Percentiles rank a stretch among this genome's conserved stretches.
Evolutionary conservation across 2,329 filamentous ascomycete genomes (phyloP).

Genomic region (Penicillium sp.): DNA sequence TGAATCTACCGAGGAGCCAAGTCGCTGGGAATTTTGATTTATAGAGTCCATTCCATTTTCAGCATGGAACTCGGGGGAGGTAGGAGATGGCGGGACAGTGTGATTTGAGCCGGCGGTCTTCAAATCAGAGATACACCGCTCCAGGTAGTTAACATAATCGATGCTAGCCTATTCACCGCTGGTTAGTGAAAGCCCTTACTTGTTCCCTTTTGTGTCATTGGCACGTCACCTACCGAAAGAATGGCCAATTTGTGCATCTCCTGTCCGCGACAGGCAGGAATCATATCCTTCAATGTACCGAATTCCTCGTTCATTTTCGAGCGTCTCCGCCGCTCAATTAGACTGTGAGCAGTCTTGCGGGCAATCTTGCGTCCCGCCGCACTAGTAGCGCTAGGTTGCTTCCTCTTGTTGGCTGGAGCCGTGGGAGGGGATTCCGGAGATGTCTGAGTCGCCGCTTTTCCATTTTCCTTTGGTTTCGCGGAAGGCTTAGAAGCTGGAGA

Average conservation of each 20-base stretch:
- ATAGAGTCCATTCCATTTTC: constrained; percentile 12
- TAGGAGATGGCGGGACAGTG: constrained; percentile 30
- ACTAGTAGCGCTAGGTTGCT: constrained; percentile 67
- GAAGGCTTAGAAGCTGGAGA: constrained; percentile 40
- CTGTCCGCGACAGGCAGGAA: constrained; percentile 83
- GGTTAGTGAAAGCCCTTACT: constrained; percentile 3
- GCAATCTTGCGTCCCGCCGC: constrained; percentile 91
- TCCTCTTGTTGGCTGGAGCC: constrained; percentile 60
- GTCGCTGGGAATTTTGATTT: constrained; percentile 7
- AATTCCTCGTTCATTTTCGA: constrained; percentile 99
- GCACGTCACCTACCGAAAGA: constrained; percentile 61
- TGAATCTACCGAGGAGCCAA: constrained; percentile 22
- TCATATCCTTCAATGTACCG: constrained; percentile 85
- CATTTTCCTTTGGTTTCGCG: constrained; percentile 26
- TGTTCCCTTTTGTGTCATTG: no score
- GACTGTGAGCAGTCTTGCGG: constrained; percentile 88
- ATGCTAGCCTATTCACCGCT: constrained; percentile 67
- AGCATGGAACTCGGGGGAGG: constrained; percentile 31
- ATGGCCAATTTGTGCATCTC: constrained; percentile 99
- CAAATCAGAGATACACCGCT: constrained; percentile 76
- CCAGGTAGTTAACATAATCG: constrained; percentile 89
- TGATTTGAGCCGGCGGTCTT: constrained; percentile 49
- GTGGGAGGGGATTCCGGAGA: constrained; percentile 22
- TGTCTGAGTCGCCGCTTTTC: constrained; percentile 14
- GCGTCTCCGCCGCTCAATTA: constrained; percentile 82